Conservation (phyloP, 345 rosid genomes). For the thale cress (Arabidopsis thaliana) region TAIR10.1 NC_003074.8:9638001-9638500, state of each 20-base stretch:
- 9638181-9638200: slow-evolving; percentile 48
- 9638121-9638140: slow-evolving; percentile 47
- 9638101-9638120: slow-evolving; percentile 55
- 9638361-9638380: background rate
- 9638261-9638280: background rate
- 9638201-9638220: slow-evolving; percentile 46
- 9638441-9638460: slow-evolving; percentile 1
- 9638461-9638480: background rate
- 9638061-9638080: slow-evolving; percentile 54
- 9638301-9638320: background rate
- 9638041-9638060: slow-evolving; percentile 48
- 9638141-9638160: slow-evolving; percentile 52
- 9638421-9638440: background rate
- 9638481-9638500: background rate
- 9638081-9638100: slow-evolving; percentile 50
- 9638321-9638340: slow-evolving; percentile 12
- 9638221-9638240: slow-evolving; percentile 58
- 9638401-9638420: background rate
- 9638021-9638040: background rate
- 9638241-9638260: slow-evolving; percentile 42
- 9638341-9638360: background rate
- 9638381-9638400: background rate
- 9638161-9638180: slow-evolving; percentile 59
- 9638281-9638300: slow-evolving; percentile 22
- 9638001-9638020: background rate